A percentile compares a stretch with the other conserved stretches of the same genome.
Evolutionary conservation across 2,329 filamentous ascomycete genomes (phyloP).

Genomic region (Ceratocystis eucalypticola): DNA sequence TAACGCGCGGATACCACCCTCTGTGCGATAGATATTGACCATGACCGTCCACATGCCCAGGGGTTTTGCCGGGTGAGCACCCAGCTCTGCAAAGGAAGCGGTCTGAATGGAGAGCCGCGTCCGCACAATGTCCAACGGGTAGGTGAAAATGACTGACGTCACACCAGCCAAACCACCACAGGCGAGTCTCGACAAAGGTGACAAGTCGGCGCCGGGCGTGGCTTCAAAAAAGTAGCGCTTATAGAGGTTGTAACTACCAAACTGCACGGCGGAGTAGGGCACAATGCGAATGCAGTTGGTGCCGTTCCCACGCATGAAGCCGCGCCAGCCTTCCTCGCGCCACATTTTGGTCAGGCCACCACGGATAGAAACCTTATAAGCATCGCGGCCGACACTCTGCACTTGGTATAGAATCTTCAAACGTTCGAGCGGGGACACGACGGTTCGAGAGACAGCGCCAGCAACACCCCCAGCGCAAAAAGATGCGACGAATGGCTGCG

Average conservation of each 20-base stretch:
- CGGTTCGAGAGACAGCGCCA: slow-evolving; percentile 91
- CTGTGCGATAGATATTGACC: slow-evolving; percentile 71
- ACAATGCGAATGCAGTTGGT: slow-evolving; percentile 98
- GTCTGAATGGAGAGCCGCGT: slow-evolving; percentile 94
- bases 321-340: slow-evolving; percentile 89
- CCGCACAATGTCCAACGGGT: slow-evolving; percentile 93
- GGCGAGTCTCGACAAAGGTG: slow-evolving; percentile 60
- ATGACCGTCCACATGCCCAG: slow-evolving; percentile 90
- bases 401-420: slow-evolving; percentile 97
- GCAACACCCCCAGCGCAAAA: slow-evolving; percentile 91
- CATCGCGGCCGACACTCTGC: slow-evolving; percentile 76
- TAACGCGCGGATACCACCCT: slow-evolving; percentile 73
- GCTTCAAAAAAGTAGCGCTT: slow-evolving; percentile 74
- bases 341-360: slow-evolving; percentile 92
- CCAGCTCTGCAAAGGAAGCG: slow-evolving; percentile 77
- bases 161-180: slow-evolving; percentile 88
- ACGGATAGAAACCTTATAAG: slow-evolving; percentile 84
- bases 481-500: slow-evolving; percentile 76
- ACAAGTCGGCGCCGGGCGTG: slow-evolving; percentile 58
- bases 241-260: slow-evolving; percentile 96
- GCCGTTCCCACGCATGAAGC: slow-evolving; percentile 95
- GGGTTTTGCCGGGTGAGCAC: slow-evolving; percentile 49
- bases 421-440: slow-evolving; percentile 88
- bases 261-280: slow-evolving; percentile 94
- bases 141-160: slow-evolving; percentile 88